Evolutionary conservation across 2,329 filamentous ascomycete genomes (phyloP).

Genomic region (Harringtonia lauricola): DNA sequence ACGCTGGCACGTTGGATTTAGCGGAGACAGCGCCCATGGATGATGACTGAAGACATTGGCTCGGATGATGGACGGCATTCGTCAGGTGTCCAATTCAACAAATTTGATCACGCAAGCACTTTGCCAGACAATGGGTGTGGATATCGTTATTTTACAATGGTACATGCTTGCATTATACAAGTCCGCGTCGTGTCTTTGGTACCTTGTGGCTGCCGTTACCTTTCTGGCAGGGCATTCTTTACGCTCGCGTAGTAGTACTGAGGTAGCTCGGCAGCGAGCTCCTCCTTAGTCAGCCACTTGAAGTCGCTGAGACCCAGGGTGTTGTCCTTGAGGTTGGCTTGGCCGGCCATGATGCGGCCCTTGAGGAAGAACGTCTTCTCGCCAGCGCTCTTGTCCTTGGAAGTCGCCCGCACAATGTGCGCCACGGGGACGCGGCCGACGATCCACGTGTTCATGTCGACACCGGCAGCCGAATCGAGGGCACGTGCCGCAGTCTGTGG

Average conservation of each 20-base stretch:
- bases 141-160: slow-evolving; percentile 2
- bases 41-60: no score
- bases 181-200: background rate
- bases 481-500: slow-evolving; percentile 69
- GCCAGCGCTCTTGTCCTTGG: slow-evolving; percentile 40
- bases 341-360: slow-evolving; percentile 92
- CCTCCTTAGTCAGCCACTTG: slow-evolving; percentile 85
- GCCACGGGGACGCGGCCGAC: slow-evolving; percentile 85
- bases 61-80: no score
- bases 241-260: slow-evolving; percentile 62
- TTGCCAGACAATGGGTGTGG: no score
- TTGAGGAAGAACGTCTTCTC: slow-evolving; percentile 95
- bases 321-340: slow-evolving; percentile 68
- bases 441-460: slow-evolving; percentile 99
- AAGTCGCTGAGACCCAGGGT: slow-evolving; percentile 67
- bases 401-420: slow-evolving; percentile 50
- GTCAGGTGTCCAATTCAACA: no score
- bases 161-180: slow-evolving; percentile 5
- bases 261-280: slow-evolving; percentile 59
- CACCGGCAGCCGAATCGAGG: slow-evolving; percentile 64
- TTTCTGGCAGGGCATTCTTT: slow-evolving; percentile 72
- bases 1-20: slow-evolving; percentile 8
- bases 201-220: slow-evolving; percentile 31
- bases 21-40: background rate
- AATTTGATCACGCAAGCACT: no score